Percentiles rank a stretch among this genome's conserved stretches.
These are phyloP conservation scores for Heritiera fomes DNA, from an alignment of 345 rosid genomes.

Conservation along the genomic window DNA sequence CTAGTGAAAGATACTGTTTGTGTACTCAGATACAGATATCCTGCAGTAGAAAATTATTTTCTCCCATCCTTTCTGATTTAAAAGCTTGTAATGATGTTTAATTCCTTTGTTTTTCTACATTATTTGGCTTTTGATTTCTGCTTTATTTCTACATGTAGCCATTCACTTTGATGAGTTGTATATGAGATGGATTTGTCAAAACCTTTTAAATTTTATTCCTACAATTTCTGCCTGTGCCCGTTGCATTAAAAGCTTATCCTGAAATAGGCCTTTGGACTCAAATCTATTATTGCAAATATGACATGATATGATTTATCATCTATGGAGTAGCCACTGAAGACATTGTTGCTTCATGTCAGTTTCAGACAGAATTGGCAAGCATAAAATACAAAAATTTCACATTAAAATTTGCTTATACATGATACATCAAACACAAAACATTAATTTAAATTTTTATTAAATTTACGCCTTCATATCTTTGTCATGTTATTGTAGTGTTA, in stretches of 20 bases:
- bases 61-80: not conserved
- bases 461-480: too few species aligned
- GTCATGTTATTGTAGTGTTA: too few species aligned
- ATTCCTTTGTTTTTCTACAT: not conserved
- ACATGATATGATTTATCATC: not conserved
- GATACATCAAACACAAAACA: too few species aligned
- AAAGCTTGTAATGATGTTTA: conserved; percentile 26
- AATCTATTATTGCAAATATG: not conserved
- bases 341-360: not conserved
- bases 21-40: conserved; percentile 14
- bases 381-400: too few species aligned
- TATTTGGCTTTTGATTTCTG: not conserved
- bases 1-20: conserved; percentile 12
- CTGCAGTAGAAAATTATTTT: conserved; percentile 15
- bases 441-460: too few species aligned
- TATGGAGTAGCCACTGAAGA: not conserved
- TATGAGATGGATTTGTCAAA: not conserved
- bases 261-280: not conserved
- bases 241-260: not conserved
- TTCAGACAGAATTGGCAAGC: too few species aligned
- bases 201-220: not conserved
- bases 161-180: not conserved
- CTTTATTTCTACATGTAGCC: not conserved
- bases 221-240: not conserved
- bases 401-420: too few species aligned